A percentile compares a stretch with the other conserved stretches of the same genome.
Conservation (phyloP, 495 filamentous ascomycete genomes). For the Acidomyces sp. region DNA sequence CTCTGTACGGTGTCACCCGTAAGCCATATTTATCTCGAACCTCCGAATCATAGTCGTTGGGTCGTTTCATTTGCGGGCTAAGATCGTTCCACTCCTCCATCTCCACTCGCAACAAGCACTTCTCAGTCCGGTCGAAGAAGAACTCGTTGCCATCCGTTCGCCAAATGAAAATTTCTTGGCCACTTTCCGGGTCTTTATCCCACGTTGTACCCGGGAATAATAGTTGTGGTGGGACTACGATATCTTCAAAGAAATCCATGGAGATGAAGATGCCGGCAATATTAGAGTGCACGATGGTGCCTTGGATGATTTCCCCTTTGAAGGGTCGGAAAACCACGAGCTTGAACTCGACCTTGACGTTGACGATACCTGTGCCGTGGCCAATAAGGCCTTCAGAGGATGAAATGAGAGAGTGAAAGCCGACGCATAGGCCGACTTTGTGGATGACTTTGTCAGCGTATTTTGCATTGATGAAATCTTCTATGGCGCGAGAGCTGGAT, state of each 20-base stretch:
- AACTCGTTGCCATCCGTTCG: conserved; percentile 49
- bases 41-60: conserved; percentile 6
- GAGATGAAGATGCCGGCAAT: conserved; percentile 63
- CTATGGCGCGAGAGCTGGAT: conserved; percentile 60
- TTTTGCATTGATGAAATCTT: conserved; percentile 90
- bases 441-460: conserved; percentile 79
- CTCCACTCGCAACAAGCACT: conserved; percentile 71
- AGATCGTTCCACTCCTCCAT: conserved; percentile 82
- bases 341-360: conserved; percentile 89
- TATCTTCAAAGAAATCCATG: conserved; percentile 83
- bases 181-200: conserved; percentile 48
- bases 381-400: conserved; percentile 87
- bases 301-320: conserved; percentile 76
- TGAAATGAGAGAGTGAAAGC: conserved; percentile 72
- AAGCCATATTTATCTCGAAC: background rate
- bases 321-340: conserved; percentile 91
- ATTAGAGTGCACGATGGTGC: conserved; percentile 60
- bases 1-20: conserved; percentile 3
- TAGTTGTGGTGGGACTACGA: conserved; percentile 48
- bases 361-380: conserved; percentile 75
- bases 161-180: conserved; percentile 67
- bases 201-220: conserved; percentile 2
- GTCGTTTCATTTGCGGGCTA: conserved; percentile 43
- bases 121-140: conserved; percentile 78
- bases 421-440: conserved; percentile 84